Base-by-base conservation (phyloP, 2,329 filamentous ascomycete genomes). In the Metarhizium robertsii region DNA sequence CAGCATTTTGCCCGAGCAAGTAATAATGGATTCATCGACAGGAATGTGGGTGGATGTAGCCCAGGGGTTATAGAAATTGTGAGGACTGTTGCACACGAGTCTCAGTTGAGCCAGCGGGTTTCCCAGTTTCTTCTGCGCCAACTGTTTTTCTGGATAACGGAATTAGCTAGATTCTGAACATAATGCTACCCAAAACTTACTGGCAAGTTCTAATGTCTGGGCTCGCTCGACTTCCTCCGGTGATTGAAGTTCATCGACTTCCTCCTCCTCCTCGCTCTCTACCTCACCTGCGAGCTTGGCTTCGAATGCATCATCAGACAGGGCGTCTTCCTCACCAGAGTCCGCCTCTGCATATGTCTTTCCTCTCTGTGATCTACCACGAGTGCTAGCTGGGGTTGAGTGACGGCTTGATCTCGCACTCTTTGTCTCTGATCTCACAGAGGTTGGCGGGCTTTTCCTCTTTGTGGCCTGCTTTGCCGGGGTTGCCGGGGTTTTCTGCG, bases 61-160 rank as follows among this genome's bases (percentile, higher is more conserved):
- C 81, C 92, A 97, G 0, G 94, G 92, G 67, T 91, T 95, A 72
- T 95, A 97, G 69, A 99, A 97, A 66, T 96, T 95, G 71, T 96
- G 92, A 0, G 94, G 94, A 0, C 85, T 90, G 69, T 99, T 96
- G 71, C 94, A 97, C 11, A 90, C 90, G 0, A 96, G 80, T 0
- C 94, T 87, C 3, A 96, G 82, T 67, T 99, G 94, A 78, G 96
- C 90, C 20, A 97, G 73, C 0, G 91, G 88, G 61, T 99, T 99
- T 50, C 94, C 92, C 1, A 97, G 78, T 65, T 95, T 96, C 74
- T 97, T 97, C 47, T 83, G 82, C 3, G 85, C 78, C n/a, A 97
- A 89, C 68, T 96, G 90, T 54, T 88, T 86, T 68, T 92, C 84
- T 84, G 65, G 13, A 18, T 4, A 14, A 0, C 34, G 59, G 65